Percentiles rank a stretch among this genome's conserved stretches.
phyloP scores from a whole-genome alignment of 2,329 filamentous ascomycete genomes.

The Calonectria hongkongensis region DNA sequence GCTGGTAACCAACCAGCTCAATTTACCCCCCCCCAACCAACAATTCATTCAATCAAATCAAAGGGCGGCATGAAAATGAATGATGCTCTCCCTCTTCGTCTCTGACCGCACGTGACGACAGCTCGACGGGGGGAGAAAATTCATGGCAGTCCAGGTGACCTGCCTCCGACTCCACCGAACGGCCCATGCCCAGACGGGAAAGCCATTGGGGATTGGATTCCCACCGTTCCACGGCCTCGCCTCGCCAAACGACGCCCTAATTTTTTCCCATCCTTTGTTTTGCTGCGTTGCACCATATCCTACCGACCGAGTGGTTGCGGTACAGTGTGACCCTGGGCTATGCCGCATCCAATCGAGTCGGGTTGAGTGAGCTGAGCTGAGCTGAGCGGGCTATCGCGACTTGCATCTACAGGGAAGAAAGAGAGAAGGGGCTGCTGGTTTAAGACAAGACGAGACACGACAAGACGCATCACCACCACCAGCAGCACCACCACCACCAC shows the following conservation, averaged over 20 bases:
- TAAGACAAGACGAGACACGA: too few species aligned
- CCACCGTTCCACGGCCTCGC: slow-evolving; percentile 35
- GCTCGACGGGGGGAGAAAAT: slow-evolving; percentile 42
- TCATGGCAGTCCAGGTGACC: slow-evolving; percentile 53
- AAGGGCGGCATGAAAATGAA: too few species aligned
- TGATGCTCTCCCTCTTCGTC: too few species aligned
- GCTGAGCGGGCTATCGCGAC: slow-evolving; percentile 22
- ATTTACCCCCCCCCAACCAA: too few species aligned
- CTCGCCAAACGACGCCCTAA: slow-evolving; percentile 32
- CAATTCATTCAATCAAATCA: too few species aligned
- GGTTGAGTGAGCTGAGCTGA: slow-evolving; percentile 14
- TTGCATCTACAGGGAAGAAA: slow-evolving; percentile 4
- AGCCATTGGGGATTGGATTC: slow-evolving; percentile 40
- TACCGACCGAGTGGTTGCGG: slow-evolving; percentile 7
- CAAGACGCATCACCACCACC: not conserved
- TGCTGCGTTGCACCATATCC: slow-evolving; percentile 9
- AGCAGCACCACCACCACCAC: not conserved
- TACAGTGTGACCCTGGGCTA: slow-evolving; percentile 16
- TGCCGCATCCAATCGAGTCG: slow-evolving; percentile 20
- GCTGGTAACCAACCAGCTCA: too few species aligned
- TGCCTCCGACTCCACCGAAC: slow-evolving; percentile 51
- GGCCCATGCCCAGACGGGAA: slow-evolving; percentile 49
- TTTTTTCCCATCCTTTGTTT: slow-evolving; percentile 4
- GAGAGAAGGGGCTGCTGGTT: too few species aligned
- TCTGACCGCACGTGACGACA: slow-evolving; percentile 46